Conservation (phyloP, 208 protist genomes). For the Trypanosoma scelopori region DNA sequence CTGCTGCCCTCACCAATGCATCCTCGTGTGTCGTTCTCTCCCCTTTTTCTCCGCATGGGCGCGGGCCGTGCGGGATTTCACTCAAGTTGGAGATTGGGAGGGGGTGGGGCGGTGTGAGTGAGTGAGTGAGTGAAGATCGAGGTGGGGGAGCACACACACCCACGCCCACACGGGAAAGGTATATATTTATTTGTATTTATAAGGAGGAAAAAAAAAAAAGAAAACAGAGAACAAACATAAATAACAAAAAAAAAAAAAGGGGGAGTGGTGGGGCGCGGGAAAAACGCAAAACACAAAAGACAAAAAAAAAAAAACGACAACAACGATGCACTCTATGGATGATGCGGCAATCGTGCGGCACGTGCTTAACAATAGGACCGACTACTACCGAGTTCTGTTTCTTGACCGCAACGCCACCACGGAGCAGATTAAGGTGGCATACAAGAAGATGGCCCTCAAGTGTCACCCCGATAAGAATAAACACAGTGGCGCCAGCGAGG, state of each 20-base stretch:
- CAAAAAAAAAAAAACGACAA: slow-evolving; percentile 1
- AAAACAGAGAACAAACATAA: no score
- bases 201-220: no score
- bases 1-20: no score
- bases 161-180: not conserved
- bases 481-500: slow-evolving; percentile 69
- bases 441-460: slow-evolving; percentile 87
- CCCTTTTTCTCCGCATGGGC: not conserved
- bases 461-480: slow-evolving; percentile 93
- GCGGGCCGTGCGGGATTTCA: not conserved
- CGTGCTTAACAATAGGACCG: slow-evolving; percentile 64
- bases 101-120: not conserved
- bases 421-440: slow-evolving; percentile 78
- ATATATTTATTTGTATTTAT: no score
- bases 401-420: slow-evolving; percentile 50
- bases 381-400: slow-evolving; percentile 87
- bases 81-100: not conserved
- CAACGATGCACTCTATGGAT: slow-evolving; percentile 60
- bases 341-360: slow-evolving; percentile 71
- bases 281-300: not conserved
- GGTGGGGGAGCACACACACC: slow-evolving; percentile 1
- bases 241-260: slow-evolving; percentile 5
- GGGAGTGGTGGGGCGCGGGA: not conserved
- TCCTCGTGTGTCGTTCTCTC: no score
- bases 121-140: slow-evolving; percentile 1